Percentiles rank a stretch among this genome's conserved stretches.
These are phyloP conservation scores for Amylocarpus encephaloides DNA, from an alignment of 2,329 filamentous ascomycete species.

Conservation along the genomic window DNA sequence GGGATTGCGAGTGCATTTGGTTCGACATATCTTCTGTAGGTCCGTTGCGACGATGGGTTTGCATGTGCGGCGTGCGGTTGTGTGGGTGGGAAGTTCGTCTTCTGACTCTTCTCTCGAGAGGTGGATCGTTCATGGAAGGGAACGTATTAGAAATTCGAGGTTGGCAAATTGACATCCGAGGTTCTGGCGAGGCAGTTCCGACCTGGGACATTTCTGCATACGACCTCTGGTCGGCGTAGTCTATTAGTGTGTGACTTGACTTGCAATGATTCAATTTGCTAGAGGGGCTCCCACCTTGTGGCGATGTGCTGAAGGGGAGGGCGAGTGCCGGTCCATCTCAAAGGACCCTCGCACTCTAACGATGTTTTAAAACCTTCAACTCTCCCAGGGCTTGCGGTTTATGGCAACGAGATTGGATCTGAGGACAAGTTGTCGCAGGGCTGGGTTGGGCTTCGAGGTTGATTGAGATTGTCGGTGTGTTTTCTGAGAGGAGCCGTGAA, in stretches of 20 bases:
- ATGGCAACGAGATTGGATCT: too few species aligned
- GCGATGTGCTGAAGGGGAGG: constrained; percentile 15
- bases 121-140: constrained; percentile 7
- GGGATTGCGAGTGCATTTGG: constrained; percentile 12
- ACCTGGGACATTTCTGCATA: constrained; percentile 28
- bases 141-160: constrained; percentile 5
- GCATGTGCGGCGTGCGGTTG: constrained; percentile 14
- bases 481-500: too few species aligned
- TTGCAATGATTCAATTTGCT: too few species aligned
- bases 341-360: background rate
- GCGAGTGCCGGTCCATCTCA: constrained; percentile 13
- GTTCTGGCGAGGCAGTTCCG: constrained; percentile 25
- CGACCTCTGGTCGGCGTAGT: constrained; percentile 20
- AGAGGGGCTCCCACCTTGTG: constrained; percentile 20
- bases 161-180: constrained; percentile 16
- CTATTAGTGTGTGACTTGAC: background rate
- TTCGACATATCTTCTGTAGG: constrained; percentile 22
- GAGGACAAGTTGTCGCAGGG: too few species aligned
- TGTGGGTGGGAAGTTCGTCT: constrained; percentile 26
- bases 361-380: too few species aligned
- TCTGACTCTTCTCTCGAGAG: constrained; percentile 17
- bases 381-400: too few species aligned
- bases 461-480: too few species aligned
- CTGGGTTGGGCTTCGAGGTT: too few species aligned
- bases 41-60: constrained; percentile 8